phyloP scores from a whole-genome alignment of 495 filamentous ascomycete genomes.

The Pyrenula massariospora region DNA sequence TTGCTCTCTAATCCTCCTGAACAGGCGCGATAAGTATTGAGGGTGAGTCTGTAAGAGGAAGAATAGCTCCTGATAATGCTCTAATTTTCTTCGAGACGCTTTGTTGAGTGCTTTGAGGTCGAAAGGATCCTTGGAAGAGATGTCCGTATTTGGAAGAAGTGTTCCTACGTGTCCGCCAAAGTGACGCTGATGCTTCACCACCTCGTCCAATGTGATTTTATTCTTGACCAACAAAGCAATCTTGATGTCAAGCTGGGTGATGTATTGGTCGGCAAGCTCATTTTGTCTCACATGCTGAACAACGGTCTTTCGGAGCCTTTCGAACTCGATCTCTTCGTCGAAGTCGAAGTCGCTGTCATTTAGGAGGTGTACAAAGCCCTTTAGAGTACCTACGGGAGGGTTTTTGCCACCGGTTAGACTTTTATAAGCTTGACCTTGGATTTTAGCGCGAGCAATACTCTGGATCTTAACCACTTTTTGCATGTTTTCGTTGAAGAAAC shows the following conservation, averaged over 20 bases:
- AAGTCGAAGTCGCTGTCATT: slow-evolving; percentile 99
- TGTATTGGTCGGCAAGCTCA: slow-evolving; percentile 93
- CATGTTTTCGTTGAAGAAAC: slow-evolving; percentile 92
- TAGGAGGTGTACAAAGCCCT: slow-evolving; percentile 93
- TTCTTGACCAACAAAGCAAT: slow-evolving; percentile 97
- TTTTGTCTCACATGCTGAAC: slow-evolving; percentile 96
- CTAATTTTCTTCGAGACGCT: slow-evolving; percentile 83
- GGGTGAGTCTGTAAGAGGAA: slow-evolving; percentile 96
- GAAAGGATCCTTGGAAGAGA: slow-evolving; percentile 82
- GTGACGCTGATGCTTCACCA: slow-evolving; percentile 92
- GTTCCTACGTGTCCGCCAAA: slow-evolving; percentile 86
- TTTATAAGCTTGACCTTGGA: slow-evolving; percentile 97
- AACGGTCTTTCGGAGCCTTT: slow-evolving; percentile 82
- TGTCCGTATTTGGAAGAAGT: slow-evolving; percentile 74
- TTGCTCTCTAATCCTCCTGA: slow-evolving; percentile 71
- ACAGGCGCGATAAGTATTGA: slow-evolving; percentile 82
- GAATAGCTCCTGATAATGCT: slow-evolving; percentile 95
- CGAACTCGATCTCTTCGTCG: slow-evolving; percentile 95
- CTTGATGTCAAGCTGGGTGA: slow-evolving; percentile 96
- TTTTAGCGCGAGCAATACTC: slow-evolving; percentile 84
- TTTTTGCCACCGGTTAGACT: slow-evolving; percentile 93
- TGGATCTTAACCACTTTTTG: slow-evolving; percentile 97
- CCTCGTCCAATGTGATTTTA: slow-evolving; percentile 97
- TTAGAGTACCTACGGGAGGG: slow-evolving; percentile 88
- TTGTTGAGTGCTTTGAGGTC: slow-evolving; percentile 97